Evolutionary conservation across 192 early-diverging fungal species (phyloP).

Genomic region (Backusella morwellensis): DNA sequence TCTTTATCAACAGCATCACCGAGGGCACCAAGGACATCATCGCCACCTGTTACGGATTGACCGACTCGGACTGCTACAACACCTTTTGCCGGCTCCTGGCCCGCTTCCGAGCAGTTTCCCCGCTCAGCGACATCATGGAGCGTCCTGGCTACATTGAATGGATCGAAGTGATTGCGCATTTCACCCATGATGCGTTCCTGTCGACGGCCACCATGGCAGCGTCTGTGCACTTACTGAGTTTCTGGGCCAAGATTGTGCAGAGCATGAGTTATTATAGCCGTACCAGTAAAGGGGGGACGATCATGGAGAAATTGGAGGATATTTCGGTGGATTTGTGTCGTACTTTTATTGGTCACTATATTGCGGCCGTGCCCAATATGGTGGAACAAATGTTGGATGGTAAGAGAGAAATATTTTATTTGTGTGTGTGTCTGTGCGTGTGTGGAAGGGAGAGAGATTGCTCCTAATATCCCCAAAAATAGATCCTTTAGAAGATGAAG

Average conservation of each 20-base stretch:
- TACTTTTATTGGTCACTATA: slow-evolving; percentile 47
- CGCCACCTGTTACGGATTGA: slow-evolving; percentile 51
- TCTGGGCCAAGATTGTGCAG: slow-evolving; percentile 85
- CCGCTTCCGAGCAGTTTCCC: slow-evolving; percentile 80
- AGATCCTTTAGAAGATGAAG: slow-evolving; percentile 69
- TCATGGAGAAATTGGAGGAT: slow-evolving; percentile 43
- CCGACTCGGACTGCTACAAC: slow-evolving; percentile 79
- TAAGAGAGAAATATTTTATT: slow-evolving; percentile 13
- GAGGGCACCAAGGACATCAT: slow-evolving; percentile 69
- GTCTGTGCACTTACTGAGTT: slow-evolving; percentile 65
- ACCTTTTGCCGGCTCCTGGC: slow-evolving; percentile 81
- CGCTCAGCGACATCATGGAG: slow-evolving; percentile 76
- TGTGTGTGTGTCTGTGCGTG: too few relatives aligned
- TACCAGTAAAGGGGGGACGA: slow-evolving; percentile 33
- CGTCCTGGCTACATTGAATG: slow-evolving; percentile 62
- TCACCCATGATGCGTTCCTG: slow-evolving; percentile 61
- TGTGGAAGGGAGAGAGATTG: neutral
- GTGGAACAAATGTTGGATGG: slow-evolving; percentile 58
- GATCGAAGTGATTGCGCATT: slow-evolving; percentile 59
- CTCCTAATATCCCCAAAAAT: neutral
- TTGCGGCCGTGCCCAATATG: slow-evolving; percentile 45
- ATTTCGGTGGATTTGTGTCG: slow-evolving; percentile 48
- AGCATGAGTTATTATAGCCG: slow-evolving; percentile 44
- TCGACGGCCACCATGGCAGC: slow-evolving; percentile 68
- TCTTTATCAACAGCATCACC: slow-evolving; percentile 68